Conservation (phyloP, 352 stramenopile species). For the Phytophthora colocasiae region DNA sequence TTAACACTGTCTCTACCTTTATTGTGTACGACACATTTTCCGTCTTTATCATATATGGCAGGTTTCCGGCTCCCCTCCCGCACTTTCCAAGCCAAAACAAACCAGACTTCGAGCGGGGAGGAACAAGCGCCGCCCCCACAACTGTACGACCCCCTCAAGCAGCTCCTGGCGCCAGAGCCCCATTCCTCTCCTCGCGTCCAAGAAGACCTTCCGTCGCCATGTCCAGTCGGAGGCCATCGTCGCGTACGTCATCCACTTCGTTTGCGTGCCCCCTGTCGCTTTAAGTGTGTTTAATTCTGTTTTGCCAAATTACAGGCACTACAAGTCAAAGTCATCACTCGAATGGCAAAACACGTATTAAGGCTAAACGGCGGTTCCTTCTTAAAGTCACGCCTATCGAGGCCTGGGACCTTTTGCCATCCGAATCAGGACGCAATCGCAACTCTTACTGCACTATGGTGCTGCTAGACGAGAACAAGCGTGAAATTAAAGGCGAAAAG, state of each 20-base stretch:
- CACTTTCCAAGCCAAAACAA: conserved; percentile 17
- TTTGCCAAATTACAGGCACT: conserved; percentile 18
- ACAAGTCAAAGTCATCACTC: conserved; percentile 29
- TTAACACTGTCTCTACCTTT: neutral
- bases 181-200: conserved; percentile 4
- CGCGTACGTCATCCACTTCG: conserved; percentile 31
- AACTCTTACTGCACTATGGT: conserved; percentile 89
- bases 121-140: conserved; percentile 19
- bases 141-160: conserved; percentile 23
- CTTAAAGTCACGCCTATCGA: conserved; percentile 91
- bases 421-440: conserved; percentile 58
- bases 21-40: neutral
- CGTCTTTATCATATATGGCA: neutral
- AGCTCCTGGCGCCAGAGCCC: conserved; percentile 15
- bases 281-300: conserved; percentile 10
- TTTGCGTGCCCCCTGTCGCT: conserved; percentile 2
- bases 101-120: conserved; percentile 12
- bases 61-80: conserved; percentile 22
- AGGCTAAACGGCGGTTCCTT: conserved; percentile 78
- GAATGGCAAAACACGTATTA: conserved; percentile 55
- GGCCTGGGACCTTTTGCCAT: conserved; percentile 69
- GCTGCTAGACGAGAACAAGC: conserved; percentile 83
- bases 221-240: conserved; percentile 35
- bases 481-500: conserved; percentile 90
- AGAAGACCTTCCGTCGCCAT: conserved; percentile 18